Evolutionary conservation across 176 grass and related monocot species (phyloP).

Genomic region (Avena eriantha): DNA sequence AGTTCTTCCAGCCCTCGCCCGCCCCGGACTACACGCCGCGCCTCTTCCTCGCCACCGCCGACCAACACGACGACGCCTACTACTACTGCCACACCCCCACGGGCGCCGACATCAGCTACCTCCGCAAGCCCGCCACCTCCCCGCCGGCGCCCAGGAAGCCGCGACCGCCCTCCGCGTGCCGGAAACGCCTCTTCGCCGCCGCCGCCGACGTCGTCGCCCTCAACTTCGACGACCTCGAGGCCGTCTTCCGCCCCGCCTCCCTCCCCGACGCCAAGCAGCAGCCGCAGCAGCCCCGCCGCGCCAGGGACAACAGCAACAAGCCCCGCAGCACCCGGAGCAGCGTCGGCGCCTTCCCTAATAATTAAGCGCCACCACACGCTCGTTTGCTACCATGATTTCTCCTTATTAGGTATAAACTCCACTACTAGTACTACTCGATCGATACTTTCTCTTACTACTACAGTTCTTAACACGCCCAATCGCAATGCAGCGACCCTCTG

Average conservation of each 20-base stretch:
- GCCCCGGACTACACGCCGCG: not conserved
- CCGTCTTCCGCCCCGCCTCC: conserved; percentile 26
- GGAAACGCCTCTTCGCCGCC: conserved; percentile 4
- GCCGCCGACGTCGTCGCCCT: conserved; percentile 10
- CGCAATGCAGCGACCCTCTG: too few relatives aligned
- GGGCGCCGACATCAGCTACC: not conserved
- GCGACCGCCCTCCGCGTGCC: not conserved
- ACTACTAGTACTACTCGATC: too few relatives aligned
- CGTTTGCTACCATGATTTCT: too few relatives aligned
- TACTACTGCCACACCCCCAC: conserved; percentile 39
- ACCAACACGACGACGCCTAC: not conserved
- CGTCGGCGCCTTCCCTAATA: too few relatives aligned
- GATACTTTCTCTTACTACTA: too few relatives aligned
- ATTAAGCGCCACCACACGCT: too few relatives aligned
- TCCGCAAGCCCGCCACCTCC: conserved; percentile 40
- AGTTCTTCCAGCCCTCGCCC: conserved; percentile 37
- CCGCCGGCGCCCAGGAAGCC: conserved; percentile 49
- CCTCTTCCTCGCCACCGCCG: not conserved
- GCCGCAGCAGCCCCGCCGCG: too few relatives aligned
- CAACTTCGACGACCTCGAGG: conserved; percentile 41
- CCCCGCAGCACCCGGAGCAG: too few relatives aligned
- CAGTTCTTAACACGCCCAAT: too few relatives aligned
- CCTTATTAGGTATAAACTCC: too few relatives aligned
- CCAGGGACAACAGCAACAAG: too few relatives aligned
- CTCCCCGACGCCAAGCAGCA: too few relatives aligned